Evolutionary conservation across 345 rosid genomes (phyloP).

Genomic region (Hypericum perforatum): DNA sequence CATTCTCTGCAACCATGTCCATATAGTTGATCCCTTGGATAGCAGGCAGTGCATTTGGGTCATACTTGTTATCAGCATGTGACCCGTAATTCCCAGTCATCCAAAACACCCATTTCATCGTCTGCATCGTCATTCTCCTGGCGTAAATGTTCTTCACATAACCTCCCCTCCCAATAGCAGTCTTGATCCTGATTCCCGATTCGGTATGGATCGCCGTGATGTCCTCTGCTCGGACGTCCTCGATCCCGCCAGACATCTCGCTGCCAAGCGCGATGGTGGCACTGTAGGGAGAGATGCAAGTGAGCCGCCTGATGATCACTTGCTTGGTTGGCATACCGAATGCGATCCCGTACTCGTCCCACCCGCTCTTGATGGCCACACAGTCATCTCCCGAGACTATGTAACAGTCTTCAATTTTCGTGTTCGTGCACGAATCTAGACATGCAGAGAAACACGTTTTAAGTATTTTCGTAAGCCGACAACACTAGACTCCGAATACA

Average conservation of each 20-base stretch:
- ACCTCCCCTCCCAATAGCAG: slow-evolving; percentile 65
- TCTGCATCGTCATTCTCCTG: slow-evolving; percentile 45
- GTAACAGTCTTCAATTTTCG: slow-evolving; percentile 75
- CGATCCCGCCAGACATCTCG: slow-evolving; percentile 76
- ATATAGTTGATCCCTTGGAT: slow-evolving; percentile 52
- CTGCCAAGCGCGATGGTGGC: slow-evolving; percentile 71
- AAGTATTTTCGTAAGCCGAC: neutral
- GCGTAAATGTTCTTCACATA: slow-evolving; percentile 54
- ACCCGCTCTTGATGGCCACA: slow-evolving; percentile 81
- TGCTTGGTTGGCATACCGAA: slow-evolving; percentile 66
- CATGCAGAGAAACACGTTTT: neutral
- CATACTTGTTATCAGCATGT: slow-evolving; percentile 51
- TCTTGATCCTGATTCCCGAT: slow-evolving; percentile 72
- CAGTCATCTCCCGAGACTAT: slow-evolving; percentile 91
- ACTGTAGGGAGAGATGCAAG: slow-evolving; percentile 68
- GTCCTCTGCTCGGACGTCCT: slow-evolving; percentile 76
- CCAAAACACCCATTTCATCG: slow-evolving; percentile 78
- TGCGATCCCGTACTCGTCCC: slow-evolving; percentile 75
- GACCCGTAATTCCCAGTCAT: slow-evolving; percentile 70
- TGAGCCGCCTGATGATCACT: slow-evolving; percentile 46
- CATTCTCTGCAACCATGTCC: slow-evolving; percentile 58
- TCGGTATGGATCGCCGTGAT: slow-evolving; percentile 56
- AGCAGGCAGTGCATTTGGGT: slow-evolving; percentile 62
- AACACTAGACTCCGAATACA: neutral
- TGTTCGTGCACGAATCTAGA: slow-evolving; percentile 87